These are phyloP conservation scores for Trichophyton verrucosum DNA, from an alignment of 2,329 filamentous ascomycete genomes.

Conservation along the genomic window DNA sequence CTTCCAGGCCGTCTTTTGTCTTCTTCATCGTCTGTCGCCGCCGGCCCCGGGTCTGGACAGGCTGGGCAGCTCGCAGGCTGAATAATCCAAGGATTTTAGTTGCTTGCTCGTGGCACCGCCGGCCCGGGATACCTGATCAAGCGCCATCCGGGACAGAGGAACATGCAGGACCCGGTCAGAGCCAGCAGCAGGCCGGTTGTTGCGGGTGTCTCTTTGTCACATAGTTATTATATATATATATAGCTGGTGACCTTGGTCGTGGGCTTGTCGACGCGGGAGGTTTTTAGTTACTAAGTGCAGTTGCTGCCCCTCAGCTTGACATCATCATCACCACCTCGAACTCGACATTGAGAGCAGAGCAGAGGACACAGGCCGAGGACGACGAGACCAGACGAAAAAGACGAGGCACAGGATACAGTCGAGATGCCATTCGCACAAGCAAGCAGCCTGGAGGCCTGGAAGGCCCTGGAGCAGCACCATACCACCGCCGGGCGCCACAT, in stretches of 20 bases:
- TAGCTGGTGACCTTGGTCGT: no score
- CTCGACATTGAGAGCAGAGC: no score
- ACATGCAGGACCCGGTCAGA: no score
- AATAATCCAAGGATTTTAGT: background rate
- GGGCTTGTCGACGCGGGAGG: no score
- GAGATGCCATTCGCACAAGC: conserved; percentile 46
- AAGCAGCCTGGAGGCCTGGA: conserved; percentile 75
- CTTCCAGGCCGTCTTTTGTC: background rate
- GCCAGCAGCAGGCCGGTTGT: no score
- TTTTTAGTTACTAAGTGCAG: no score
- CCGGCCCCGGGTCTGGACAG: background rate
- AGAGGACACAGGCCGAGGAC: background rate
- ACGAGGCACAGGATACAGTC: background rate
- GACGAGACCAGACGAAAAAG: background rate
- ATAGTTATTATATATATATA: no score
- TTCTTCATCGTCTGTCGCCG: background rate
- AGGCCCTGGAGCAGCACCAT: conserved; percentile 82
- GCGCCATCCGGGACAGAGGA: background rate
- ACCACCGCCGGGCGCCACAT: conserved; percentile 76
- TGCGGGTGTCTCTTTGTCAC: no score
- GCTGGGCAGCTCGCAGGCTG: background rate
- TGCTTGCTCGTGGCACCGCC: background rate
- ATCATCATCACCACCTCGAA: no score
- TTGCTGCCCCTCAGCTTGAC: no score
- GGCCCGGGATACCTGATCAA: background rate